Percentiles rank a stretch among this genome's conserved stretches.
phyloP scores from a whole-genome alignment of 352 stramenopile species.

The Phytophthora sp. region DNA sequence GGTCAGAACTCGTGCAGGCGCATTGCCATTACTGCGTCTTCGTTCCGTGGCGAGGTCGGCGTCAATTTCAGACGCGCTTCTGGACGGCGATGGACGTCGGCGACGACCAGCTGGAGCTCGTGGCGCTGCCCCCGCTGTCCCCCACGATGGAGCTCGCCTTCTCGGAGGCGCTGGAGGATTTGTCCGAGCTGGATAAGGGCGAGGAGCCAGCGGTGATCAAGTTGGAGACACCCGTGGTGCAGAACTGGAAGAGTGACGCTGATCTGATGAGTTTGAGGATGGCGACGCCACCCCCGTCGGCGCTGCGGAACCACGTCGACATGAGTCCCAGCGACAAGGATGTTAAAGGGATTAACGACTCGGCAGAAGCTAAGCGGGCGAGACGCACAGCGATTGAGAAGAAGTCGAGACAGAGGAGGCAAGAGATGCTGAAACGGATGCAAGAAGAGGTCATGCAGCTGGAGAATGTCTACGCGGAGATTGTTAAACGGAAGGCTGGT shows the following conservation, averaged over 20 bases:
- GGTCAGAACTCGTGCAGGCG: no score
- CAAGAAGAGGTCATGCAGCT: constrained; percentile 54
- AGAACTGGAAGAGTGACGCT: background rate
- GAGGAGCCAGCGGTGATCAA: constrained; percentile 7
- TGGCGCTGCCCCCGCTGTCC: constrained; percentile 21
- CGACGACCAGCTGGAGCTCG: constrained; percentile 1
- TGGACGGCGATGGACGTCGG: background rate
- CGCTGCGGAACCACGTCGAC: background rate
- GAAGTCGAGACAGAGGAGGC: constrained; percentile 42
- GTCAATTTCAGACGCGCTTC: no score
- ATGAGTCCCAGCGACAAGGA: constrained; percentile 17
- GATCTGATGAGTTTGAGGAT: constrained; percentile 9
- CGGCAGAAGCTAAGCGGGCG: constrained; percentile 34
- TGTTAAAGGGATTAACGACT: background rate
- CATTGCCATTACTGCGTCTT: no score
- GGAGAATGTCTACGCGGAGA: constrained; percentile 44
- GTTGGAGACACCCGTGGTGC: constrained; percentile 1
- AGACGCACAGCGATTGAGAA: constrained; percentile 61
- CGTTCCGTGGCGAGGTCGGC: no score
- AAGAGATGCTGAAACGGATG: constrained; percentile 40
- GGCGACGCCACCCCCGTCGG: constrained; percentile 6
- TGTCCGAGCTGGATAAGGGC: constrained; percentile 18
- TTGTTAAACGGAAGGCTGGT: constrained; percentile 9
- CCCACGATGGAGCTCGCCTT: constrained; percentile 23
- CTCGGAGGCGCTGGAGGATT: constrained; percentile 11